These are phyloP conservation scores for Porpolomopsis calyptriformis DNA, from an alignment of 768 basidiomycete genomes.

Conservation along the genomic window DNA sequence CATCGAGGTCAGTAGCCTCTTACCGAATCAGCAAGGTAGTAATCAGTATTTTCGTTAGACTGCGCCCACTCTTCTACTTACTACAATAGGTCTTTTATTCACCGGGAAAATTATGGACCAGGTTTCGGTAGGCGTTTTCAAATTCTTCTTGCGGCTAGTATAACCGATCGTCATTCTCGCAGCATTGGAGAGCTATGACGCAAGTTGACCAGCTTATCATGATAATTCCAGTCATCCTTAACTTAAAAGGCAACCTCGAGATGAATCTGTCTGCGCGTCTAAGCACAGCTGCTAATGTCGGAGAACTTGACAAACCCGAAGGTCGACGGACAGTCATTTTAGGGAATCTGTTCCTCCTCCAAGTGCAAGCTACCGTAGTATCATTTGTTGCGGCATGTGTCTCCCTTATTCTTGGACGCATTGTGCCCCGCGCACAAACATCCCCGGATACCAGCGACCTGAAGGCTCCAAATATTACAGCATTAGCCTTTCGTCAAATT, in stretches of 20 bases:
- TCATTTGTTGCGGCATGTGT: constrained; percentile 78
- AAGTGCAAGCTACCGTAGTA: constrained; percentile 87
- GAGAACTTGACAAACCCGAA: constrained; percentile 69
- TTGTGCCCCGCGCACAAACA: constrained; percentile 34
- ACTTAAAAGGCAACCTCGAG: constrained; percentile 96
- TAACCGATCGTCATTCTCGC: background rate
- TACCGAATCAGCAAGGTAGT: background rate
- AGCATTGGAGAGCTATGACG: constrained; percentile 86
- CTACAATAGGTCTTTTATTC: constrained; percentile 74
- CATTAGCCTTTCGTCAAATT: background rate
- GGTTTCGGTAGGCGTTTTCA: constrained; percentile 50
- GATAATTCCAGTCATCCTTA: constrained; percentile 88
- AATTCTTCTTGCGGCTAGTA: background rate
- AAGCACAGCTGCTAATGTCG: constrained; percentile 91
- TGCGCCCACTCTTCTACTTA: constrained; percentile 77
- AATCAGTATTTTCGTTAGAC: constrained; percentile 37
- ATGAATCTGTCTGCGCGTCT: constrained; percentile 96
- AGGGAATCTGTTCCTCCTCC: constrained; percentile 79
- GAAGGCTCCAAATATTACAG: constrained; percentile 3
- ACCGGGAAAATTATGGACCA: constrained; percentile 85
- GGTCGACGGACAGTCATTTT: constrained; percentile 55
- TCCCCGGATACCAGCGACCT: constrained; percentile 5
- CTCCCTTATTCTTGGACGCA: constrained; percentile 58
- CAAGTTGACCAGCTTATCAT: constrained; percentile 92
- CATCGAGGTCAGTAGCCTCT: constrained; percentile 45